These are phyloP conservation scores for Fusarium transvaalense DNA, from an alignment of 2,329 filamentous ascomycete species.

Conservation along the genomic window DNA sequence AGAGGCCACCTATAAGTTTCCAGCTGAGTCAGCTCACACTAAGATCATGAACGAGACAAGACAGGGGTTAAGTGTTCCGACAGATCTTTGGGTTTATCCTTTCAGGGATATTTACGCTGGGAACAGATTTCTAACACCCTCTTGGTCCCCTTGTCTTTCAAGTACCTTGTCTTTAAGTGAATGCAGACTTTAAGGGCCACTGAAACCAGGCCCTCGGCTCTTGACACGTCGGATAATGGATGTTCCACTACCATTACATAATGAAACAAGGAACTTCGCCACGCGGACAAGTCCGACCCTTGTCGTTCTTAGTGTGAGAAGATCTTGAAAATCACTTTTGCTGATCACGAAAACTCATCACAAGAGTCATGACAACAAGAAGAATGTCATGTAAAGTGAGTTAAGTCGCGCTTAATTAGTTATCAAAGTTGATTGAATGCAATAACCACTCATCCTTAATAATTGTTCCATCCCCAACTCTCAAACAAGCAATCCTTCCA, in stretches of 20 bases:
- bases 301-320: not conserved
- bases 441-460: not conserved
- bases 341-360: not conserved
- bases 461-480: not conserved
- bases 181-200: not conserved
- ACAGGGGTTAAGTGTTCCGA: rapidly evolving
- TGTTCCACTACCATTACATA: not conserved
- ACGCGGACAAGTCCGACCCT: constrained; percentile 10
- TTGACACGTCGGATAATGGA: not conserved
- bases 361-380: not conserved
- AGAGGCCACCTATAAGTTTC: not conserved
- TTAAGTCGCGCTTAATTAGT: too few species aligned
- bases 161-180: not conserved
- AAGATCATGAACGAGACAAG: not conserved
- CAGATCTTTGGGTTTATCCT: not conserved
- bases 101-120: not conserved
- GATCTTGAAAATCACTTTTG: not conserved
- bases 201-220: not conserved
- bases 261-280: not conserved
- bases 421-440: not conserved
- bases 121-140: not conserved
- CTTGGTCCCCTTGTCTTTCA: not conserved
- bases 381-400: not conserved
- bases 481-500: not conserved
- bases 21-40: not conserved